Percentiles rank a stretch among this genome's conserved stretches.
Evolutionary conservation across 1,284 basidiomycete genomes (phyloP).

Genomic region (Singerocomus inundabilis): DNA sequence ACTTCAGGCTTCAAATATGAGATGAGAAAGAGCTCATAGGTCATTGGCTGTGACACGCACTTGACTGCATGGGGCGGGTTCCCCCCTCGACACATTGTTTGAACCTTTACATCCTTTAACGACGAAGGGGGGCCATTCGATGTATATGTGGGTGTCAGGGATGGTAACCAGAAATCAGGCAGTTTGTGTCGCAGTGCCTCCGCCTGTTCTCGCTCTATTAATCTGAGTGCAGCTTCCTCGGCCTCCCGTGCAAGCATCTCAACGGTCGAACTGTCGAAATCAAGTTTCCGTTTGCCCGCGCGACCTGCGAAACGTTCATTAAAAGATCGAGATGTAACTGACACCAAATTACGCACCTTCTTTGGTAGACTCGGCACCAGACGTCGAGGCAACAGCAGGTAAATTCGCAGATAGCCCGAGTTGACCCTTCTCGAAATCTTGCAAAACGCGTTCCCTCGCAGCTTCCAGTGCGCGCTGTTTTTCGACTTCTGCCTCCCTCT

Average conservation of each 20-base stretch:
- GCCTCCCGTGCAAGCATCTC: slow-evolving; percentile 74
- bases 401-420: slow-evolving; percentile 54
- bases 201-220: slow-evolving; percentile 83
- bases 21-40: background rate
- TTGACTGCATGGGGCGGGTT: slow-evolving; percentile 68
- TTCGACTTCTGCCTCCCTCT: slow-evolving; percentile 75
- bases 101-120: slow-evolving; percentile 77
- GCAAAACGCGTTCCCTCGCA: slow-evolving; percentile 81
- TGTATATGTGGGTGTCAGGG: slow-evolving; percentile 77
- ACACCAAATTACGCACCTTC: slow-evolving; percentile 34
- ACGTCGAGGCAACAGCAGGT: slow-evolving; percentile 36
- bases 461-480: slow-evolving; percentile 60
- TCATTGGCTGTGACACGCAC: slow-evolving; percentile 46
- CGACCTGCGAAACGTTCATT: slow-evolving; percentile 38
- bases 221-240: slow-evolving; percentile 77
- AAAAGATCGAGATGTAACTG: background rate
- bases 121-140: slow-evolving; percentile 60
- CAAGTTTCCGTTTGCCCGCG: slow-evolving; percentile 73
- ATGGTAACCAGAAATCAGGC: slow-evolving; percentile 94
- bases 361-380: slow-evolving; percentile 32
- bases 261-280: slow-evolving; percentile 68
- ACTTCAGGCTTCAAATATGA: slow-evolving; percentile 57
- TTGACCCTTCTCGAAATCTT: slow-evolving; percentile 85
- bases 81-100: slow-evolving; percentile 83
- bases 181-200: slow-evolving; percentile 83